Evolutionary conservation across 306 rosid species (phyloP).

Genomic region (Sindora glabra): DNA sequence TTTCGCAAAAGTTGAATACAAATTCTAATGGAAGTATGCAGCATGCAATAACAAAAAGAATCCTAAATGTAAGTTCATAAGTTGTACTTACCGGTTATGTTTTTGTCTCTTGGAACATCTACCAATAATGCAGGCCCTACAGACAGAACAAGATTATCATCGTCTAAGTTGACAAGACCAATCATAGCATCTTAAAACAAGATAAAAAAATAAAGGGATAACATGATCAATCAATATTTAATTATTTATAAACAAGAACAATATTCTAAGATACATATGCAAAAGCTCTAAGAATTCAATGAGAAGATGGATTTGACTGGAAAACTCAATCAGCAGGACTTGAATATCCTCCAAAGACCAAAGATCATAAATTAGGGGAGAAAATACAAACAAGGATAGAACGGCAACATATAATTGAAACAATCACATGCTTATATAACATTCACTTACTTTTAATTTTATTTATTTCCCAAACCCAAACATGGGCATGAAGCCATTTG

Average conservation of each 20-base stretch:
- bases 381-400: background rate
- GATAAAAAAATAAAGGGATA: background rate
- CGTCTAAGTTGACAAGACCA: background rate
- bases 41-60: background rate
- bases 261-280: background rate
- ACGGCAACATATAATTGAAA: background rate
- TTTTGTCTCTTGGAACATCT: constrained; percentile 72
- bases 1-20: background rate
- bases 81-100: constrained; percentile 65
- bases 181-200: background rate
- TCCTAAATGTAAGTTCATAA: background rate
- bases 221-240: background rate
- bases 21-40: background rate
- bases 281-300: background rate
- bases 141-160: constrained; percentile 18
- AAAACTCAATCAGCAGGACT: too few relatives aligned
- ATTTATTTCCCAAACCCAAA: background rate
- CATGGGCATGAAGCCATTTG: background rate
- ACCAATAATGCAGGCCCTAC: constrained; percentile 71
- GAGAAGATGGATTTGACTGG: background rate
- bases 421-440: background rate
- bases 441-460: too few relatives aligned
- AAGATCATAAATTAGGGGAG: background rate
- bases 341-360: background rate
- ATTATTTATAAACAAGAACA: background rate